Conservation (phyloP, 163 green algal genomes). For the Chlorella variabilis region DNA sequence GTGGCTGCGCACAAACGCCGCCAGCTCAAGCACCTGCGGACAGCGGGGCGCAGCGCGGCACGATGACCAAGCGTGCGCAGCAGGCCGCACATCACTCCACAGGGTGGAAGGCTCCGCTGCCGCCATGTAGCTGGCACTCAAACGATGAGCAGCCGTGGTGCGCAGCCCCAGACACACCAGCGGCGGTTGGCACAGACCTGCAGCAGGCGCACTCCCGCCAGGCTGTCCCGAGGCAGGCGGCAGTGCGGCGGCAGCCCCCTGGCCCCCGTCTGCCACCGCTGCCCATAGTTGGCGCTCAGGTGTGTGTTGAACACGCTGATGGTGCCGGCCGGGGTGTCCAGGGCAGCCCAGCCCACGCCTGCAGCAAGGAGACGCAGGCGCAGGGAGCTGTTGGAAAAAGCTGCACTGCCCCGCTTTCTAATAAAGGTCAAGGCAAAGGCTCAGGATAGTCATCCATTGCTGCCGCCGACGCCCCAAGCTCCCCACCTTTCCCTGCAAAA, state of each 20-base stretch:
- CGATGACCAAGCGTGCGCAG: too few species aligned
- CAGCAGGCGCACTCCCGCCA: slow-evolving; percentile 7
- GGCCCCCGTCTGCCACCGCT: slow-evolving; percentile 23
- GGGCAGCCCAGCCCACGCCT: slow-evolving; percentile 31
- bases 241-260: background rate
- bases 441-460: too few species aligned
- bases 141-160: too few species aligned
- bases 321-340: slow-evolving; percentile 19
- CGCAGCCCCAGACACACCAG: too few species aligned
- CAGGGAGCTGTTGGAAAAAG: background rate
- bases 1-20: slow-evolving; percentile 13
- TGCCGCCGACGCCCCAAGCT: too few species aligned
- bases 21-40: slow-evolving; percentile 37
- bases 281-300: slow-evolving; percentile 41
- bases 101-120: too few species aligned
- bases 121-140: too few species aligned
- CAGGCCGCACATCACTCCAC: too few species aligned
- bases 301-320: slow-evolving; percentile 42
- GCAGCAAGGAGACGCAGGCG: too few species aligned
- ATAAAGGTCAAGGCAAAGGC: too few species aligned
- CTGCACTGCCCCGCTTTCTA: background rate
- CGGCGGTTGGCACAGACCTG: background rate
- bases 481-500: slow-evolving; percentile 37
- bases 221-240: background rate
- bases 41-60: too few species aligned